Evolutionary conservation across 768 basidiomycete species (phyloP), one percentile per base, ranked within the genome.

Genomic region (Rubroboletus pulcherrimus): DNA sequence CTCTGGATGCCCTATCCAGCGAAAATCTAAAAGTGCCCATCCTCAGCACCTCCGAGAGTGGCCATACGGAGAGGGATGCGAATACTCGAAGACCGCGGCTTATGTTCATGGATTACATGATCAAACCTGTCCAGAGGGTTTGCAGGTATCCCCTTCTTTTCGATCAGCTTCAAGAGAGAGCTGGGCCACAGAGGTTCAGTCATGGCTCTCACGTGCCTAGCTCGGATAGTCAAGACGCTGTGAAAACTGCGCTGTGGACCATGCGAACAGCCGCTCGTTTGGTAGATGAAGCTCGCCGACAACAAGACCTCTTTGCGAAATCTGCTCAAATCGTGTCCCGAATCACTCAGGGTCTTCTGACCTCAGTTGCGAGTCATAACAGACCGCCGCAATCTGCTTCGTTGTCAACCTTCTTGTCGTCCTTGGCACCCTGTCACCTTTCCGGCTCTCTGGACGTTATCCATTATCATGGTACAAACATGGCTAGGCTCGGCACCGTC

Each of bases 71-170:
- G 1, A 55, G 71, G 60, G 67, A 63, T 67, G 67, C 58, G 7
- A 49, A 30, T 42, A 46, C 33, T 54, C 75, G 66, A 54, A 59
- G 64, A 44, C 62, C 74, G 12, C 81, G 81, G 21, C 79, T 90
- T 37, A 78, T 79, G 54, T 84, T 90, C 70, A 74, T 83, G 61
- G 96, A 98, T 73, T 94, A 94, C 67, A 80, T 98, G 74, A 98
- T 99, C 74, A 93, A 93, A 71, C 96, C 96, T n/a, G 81, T 98
- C 15, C 96, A 99, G 71, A 79, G 94, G 49, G 88, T 99, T 48
- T 98, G 95, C 81, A 91, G 87, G 63, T 99, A 99, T 67, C 93
- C 94, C 17, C 80, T 98, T 49, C 79, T 99, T 9, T 81, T 99
- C 43, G 86, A 85, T 54, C 85, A 89, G 63, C 79, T 97, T 35